Evolutionary conservation across 2,329 filamentous ascomycete species (phyloP).

Genomic region (Blumeria hordei): DNA sequence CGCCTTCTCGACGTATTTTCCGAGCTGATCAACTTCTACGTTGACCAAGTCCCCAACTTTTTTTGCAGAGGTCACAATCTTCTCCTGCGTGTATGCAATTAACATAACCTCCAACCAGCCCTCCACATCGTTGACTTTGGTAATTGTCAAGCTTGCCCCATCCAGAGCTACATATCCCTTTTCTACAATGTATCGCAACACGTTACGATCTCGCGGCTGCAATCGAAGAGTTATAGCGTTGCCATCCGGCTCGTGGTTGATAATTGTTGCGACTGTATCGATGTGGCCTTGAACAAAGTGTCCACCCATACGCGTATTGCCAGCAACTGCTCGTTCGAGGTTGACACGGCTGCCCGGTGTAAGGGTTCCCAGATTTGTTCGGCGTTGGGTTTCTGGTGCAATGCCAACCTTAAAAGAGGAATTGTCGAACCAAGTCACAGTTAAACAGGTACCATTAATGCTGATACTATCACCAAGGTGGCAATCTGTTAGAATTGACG

Average conservation of each 20-base stretch:
- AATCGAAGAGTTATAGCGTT: slow-evolving; percentile 79
- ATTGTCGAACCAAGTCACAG: slow-evolving; percentile 48
- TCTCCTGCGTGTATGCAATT: slow-evolving; percentile 87
- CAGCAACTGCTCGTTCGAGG: slow-evolving; percentile 78
- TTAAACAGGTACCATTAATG: slow-evolving; percentile 89
- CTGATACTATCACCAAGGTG: slow-evolving; percentile 82
- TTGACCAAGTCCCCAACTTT: slow-evolving; percentile 16
- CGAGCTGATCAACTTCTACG: slow-evolving; percentile 23
- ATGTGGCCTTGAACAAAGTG: slow-evolving; percentile 98
- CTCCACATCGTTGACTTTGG: slow-evolving; percentile 52
- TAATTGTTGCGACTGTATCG: slow-evolving; percentile 62
- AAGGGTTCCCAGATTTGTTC: slow-evolving; percentile 77
- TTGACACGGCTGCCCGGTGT: slow-evolving; percentile 48
- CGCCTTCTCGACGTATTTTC: slow-evolving; percentile 76
- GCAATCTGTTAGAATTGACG: slow-evolving; percentile 54
- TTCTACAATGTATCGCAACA: slow-evolving; percentile 76
- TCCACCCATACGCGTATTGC: slow-evolving; percentile 84
- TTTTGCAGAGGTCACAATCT: slow-evolving; percentile 32
- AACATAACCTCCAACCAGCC: slow-evolving; percentile 94
- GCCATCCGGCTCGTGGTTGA: slow-evolving; percentile 52
- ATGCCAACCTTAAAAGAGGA: slow-evolving; percentile 69
- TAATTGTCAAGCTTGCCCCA: slow-evolving; percentile 83
- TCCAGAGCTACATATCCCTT: slow-evolving; percentile 93
- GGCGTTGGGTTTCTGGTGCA: slow-evolving; percentile 81
- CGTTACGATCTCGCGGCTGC: slow-evolving; percentile 38